Conservation (phyloP, 176 grass and related monocot species). For the Saccharum officinarum region DNA sequence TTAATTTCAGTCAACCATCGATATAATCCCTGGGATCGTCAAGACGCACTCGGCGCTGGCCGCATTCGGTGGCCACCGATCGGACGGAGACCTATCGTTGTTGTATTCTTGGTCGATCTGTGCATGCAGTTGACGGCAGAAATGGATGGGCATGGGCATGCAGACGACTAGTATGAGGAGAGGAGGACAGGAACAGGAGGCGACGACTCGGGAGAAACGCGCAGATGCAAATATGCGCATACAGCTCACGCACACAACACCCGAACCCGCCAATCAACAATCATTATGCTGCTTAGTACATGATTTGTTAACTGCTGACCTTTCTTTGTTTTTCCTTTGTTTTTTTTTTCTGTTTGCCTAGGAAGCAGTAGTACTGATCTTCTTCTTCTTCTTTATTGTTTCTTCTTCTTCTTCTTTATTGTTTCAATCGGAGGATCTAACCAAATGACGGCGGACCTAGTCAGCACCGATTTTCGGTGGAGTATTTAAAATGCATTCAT, state of each 20-base stretch:
- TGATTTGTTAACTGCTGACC: conserved; percentile 10
- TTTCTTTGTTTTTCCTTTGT: not conserved
- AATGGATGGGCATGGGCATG: not conserved
- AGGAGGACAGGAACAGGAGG: not conserved
- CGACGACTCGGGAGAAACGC: not conserved
- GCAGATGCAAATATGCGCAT: conserved; percentile 33
- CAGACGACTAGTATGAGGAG: not conserved
- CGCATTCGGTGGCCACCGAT: conserved; percentile 42
- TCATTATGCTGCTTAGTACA: not conserved
- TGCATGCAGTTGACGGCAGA: conserved; percentile 34
- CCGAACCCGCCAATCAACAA: conserved; percentile 13
- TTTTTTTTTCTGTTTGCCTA: conserved; percentile 9
- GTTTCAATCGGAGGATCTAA: not conserved
- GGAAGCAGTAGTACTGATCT: not conserved
- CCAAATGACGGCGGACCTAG: not conserved
- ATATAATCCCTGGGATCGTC: not conserved
- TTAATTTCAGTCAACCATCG: conserved; percentile 5
- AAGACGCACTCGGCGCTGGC: not conserved
- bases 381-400: too few species aligned
- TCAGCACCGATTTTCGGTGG: conserved; percentile 26
- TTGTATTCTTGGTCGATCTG: not conserved
- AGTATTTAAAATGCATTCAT: not conserved
- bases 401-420: not conserved
- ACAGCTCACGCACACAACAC: conserved; percentile 1
- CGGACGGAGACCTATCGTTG: not conserved